Conservation (phyloP, 148 eudicot species). For the Vaccinium vitisidaea region DNA sequence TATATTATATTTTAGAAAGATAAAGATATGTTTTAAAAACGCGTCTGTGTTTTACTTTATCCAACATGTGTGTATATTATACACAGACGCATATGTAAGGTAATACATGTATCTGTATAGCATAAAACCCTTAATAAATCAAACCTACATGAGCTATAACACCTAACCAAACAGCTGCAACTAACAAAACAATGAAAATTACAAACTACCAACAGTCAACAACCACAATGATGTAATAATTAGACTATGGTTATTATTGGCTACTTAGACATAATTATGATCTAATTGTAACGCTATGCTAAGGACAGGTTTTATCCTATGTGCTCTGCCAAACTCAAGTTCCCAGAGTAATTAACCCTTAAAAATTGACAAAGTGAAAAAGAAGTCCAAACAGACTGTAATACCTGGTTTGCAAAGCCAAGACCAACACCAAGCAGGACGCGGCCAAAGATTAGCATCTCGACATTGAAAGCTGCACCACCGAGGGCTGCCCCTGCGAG, state of each 20-base stretch:
- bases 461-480: constrained; percentile 30
- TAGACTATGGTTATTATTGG: neutral
- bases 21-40: neutral
- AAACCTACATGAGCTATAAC: no score
- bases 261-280: neutral
- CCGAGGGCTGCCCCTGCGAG: constrained; percentile 34
- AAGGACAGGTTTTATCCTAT: neutral
- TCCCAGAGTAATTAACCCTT: no score
- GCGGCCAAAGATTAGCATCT: constrained; percentile 48
- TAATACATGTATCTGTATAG: no score
- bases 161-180: no score
- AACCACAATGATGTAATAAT: neutral
- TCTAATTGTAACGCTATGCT: neutral
- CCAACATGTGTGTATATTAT: neutral
- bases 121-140: no score
- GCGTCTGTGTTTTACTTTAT: neutral
- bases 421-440: constrained; percentile 48
- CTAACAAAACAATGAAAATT: no score
- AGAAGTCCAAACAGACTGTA: no score
- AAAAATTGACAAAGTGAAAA: no score
- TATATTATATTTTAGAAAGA: no score
- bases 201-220: no score
- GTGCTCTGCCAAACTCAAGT: no score
- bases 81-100: neutral
- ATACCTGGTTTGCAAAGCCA: constrained; percentile 53